Evolutionary conservation across 257 asterid genomes (phyloP).

Genomic region (Capsicum rhomboideum): DNA sequence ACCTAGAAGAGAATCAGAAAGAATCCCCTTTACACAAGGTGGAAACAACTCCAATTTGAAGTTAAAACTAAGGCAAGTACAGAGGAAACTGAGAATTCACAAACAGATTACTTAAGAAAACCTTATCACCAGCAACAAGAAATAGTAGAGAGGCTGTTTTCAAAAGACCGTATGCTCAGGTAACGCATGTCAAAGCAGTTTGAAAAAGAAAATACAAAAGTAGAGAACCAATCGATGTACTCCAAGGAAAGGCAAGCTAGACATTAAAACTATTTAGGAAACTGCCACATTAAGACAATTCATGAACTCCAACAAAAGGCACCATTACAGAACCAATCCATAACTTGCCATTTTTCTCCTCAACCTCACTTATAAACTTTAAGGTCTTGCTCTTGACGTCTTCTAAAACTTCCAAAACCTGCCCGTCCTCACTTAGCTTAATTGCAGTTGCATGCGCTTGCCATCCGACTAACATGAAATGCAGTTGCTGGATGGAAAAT

Average conservation of each 20-base stretch:
- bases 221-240: no score
- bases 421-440: constrained; percentile 46
- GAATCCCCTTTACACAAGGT: background rate
- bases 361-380: constrained; percentile 63
- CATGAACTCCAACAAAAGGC: constrained; percentile 48
- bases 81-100: background rate
- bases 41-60: background rate
- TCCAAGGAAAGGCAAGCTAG: background rate
- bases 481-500: constrained; percentile 42
- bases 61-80: background rate
- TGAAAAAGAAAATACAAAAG: no score
- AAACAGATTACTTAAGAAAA: background rate
- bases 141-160: no score
- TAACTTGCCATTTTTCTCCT: constrained; percentile 57
- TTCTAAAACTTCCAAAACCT: constrained; percentile 47
- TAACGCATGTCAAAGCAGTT: no score
- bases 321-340: constrained; percentile 62
- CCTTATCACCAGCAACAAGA: background rate
- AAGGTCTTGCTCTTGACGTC: constrained; percentile 44
- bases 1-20: background rate
- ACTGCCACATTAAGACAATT: constrained; percentile 6
- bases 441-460: constrained; percentile 54
- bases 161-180: no score
- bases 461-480: constrained; percentile 52
- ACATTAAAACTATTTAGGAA: background rate